These are phyloP conservation scores for Talaromyces sp. DNA, from an alignment of 2,329 filamentous ascomycete genomes.

Conservation along the genomic window DNA sequence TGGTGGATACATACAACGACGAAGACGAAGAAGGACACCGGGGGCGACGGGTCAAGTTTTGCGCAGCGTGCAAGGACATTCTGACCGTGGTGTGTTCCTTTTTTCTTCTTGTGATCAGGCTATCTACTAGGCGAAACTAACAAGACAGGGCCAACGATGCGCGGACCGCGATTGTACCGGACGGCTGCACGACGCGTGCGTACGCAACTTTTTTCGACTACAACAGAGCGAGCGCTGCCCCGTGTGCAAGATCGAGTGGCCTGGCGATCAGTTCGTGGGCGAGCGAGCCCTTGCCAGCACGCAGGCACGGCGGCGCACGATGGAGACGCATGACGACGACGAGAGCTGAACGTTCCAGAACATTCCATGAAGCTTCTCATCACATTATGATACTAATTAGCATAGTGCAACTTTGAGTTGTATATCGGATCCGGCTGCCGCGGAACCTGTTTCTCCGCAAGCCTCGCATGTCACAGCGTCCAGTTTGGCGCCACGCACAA, in stretches of 20 bases:
- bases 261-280: constrained; percentile 46
- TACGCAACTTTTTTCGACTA: constrained; percentile 65
- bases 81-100: constrained; percentile 59
- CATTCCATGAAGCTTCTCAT: background rate
- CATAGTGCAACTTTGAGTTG: background rate
- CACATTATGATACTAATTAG: too few species aligned
- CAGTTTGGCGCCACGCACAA: background rate
- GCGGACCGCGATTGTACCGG: constrained; percentile 59
- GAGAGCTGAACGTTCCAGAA: background rate
- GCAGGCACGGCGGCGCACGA: constrained; percentile 18
- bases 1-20: constrained; percentile 88
- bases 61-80: constrained; percentile 82
- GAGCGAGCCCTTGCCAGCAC: constrained; percentile 42
- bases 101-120: background rate
- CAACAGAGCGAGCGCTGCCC: constrained; percentile 60
- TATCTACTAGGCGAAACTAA: background rate
- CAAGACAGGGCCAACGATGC: constrained; percentile 64
- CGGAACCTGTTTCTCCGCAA: background rate
- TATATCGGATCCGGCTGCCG: background rate
- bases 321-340: background rate
- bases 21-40: constrained; percentile 47
- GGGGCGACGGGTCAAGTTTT: constrained; percentile 75
- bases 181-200: constrained; percentile 72
- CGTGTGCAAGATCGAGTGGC: constrained; percentile 47
- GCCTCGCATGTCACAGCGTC: background rate